Conservation (phyloP, 2,329 filamentous ascomycete genomes). For the Aspergillus pseudoterreus region DNA sequence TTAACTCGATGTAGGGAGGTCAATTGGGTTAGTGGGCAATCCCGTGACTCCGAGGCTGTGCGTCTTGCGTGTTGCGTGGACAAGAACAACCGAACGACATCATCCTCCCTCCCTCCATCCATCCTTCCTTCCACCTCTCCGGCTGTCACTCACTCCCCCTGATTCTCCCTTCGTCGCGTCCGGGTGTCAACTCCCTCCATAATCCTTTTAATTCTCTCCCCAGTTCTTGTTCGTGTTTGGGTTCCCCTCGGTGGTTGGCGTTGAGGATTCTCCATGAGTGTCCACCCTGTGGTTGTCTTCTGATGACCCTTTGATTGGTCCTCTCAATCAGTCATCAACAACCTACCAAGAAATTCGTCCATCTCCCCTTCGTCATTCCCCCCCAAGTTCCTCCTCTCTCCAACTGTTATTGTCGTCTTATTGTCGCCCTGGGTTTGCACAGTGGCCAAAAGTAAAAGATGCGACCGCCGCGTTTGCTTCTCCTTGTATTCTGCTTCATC, state of each 20-base stretch:
- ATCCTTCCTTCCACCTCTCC: not conserved
- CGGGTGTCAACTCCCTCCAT: not conserved
- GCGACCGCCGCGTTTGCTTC: constrained; percentile 45
- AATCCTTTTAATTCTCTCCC: not conserved
- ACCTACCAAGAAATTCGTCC: not conserved
- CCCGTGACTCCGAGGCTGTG: constrained; percentile 17
- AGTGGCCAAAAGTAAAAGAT: constrained; percentile 28
- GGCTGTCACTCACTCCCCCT: not conserved
- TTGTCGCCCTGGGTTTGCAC: no score
- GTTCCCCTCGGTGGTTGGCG: not conserved
- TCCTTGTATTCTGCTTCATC: constrained; percentile 46
- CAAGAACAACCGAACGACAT: not conserved
- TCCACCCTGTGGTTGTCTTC: constrained; percentile 17
- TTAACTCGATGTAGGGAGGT: no score
- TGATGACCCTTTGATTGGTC: constrained; percentile 33
- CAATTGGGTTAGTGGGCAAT: not conserved
- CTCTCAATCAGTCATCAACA: constrained; percentile 15
- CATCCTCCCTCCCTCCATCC: not conserved
- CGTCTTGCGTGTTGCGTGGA: not conserved
- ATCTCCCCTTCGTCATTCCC: not conserved
- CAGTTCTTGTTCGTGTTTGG: constrained; percentile 1
- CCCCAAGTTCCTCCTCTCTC: not conserved
- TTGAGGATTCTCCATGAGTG: constrained; percentile 31
- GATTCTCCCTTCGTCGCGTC: not conserved
- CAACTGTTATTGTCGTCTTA: no score